Conservation (phyloP, 108 stramenopile genomes). For the Cyclotella cryptica region DNA sequence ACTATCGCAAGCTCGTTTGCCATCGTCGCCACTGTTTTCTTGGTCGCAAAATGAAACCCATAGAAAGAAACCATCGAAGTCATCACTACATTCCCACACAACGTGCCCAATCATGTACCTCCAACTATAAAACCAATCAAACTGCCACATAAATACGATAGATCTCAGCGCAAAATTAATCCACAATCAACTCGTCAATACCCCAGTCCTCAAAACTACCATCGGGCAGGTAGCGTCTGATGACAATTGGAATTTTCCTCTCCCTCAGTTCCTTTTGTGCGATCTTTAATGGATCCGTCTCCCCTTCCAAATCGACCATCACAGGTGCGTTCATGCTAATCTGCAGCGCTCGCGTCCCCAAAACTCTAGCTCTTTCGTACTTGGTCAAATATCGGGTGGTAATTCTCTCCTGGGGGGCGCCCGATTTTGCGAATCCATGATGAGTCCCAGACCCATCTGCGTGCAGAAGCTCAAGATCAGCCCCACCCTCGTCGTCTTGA, state of each 20-base stretch:
- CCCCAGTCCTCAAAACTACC: constrained; percentile 98
- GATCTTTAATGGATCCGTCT: constrained; percentile 98
- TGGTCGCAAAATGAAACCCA: too few species aligned
- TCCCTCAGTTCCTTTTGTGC: constrained; percentile 98
- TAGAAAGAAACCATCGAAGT: too few species aligned
- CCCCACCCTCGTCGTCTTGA: constrained; percentile 51
- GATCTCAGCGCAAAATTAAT: constrained; percentile 42
- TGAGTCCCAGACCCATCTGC: constrained; percentile 50
- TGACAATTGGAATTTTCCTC: constrained; percentile 98
- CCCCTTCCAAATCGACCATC: constrained; percentile 98
- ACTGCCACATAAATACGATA: too few species aligned
- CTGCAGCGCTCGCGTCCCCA: constrained; percentile 98
- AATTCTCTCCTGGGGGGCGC: constrained; percentile 64
- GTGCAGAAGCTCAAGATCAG: constrained; percentile 51
- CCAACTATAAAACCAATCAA: too few species aligned
- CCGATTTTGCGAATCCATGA: constrained; percentile 48
- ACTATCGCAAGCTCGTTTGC: too few species aligned
- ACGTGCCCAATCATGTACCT: too few species aligned
- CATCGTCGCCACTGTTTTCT: too few species aligned
- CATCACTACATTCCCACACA: too few species aligned
- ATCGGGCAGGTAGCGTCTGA: constrained; percentile 97
- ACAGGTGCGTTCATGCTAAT: constrained; percentile 99
- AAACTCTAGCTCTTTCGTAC: constrained; percentile 97
- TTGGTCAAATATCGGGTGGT: constrained; percentile 99
- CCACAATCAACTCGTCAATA: constrained; percentile 96